Evolutionary conservation across 805 yeast species (phyloP).

Genomic region (Kodamaea jinghongensis): DNA sequence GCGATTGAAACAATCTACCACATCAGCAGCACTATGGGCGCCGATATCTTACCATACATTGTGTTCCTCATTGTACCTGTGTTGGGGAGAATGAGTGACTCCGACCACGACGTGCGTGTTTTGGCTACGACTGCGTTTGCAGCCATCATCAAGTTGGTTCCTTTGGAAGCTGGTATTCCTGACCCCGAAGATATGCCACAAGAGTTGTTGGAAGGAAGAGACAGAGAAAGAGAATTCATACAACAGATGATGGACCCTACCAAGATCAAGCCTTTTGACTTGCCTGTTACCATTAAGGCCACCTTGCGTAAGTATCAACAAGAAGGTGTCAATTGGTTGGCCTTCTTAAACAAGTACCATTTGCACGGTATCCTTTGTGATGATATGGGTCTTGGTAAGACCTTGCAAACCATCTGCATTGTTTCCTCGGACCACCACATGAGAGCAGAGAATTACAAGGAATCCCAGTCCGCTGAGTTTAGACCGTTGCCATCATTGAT

Average conservation of each 20-base stretch:
- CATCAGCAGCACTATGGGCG: constrained; percentile 79
- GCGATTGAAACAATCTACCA: constrained; percentile 90
- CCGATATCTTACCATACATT: constrained; percentile 87
- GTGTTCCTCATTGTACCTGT: constrained; percentile 95
- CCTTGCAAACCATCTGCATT: constrained; percentile 94
- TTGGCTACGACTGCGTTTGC: constrained; percentile 97
- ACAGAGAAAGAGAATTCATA: constrained; percentile 88
- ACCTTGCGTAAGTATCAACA: constrained; percentile 93
- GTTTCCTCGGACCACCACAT: constrained; percentile 93
- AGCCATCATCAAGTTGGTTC: constrained; percentile 89
- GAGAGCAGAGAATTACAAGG: constrained; percentile 65
- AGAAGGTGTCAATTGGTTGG: constrained; percentile 98
- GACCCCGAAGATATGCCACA: constrained; percentile 91
- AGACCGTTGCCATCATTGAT: constrained; percentile 80
- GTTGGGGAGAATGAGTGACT: constrained; percentile 96
- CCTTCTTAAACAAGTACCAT: constrained; percentile 90
- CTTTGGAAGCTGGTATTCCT: constrained; percentile 94
- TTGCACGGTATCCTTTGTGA: constrained; percentile 97
- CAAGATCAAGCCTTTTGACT: constrained; percentile 78
- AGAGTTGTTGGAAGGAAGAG: constrained; percentile 82
- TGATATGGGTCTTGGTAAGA: constrained; percentile 99
- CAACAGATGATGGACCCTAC: constrained; percentile 98
- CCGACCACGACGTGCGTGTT: constrained; percentile 82
- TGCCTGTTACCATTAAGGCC: constrained; percentile 92
- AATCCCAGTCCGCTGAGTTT: constrained; percentile 60